Evolutionary conservation across 2,329 filamentous ascomycete species (phyloP).

Genomic region (Penicillium capsulatum): DNA sequence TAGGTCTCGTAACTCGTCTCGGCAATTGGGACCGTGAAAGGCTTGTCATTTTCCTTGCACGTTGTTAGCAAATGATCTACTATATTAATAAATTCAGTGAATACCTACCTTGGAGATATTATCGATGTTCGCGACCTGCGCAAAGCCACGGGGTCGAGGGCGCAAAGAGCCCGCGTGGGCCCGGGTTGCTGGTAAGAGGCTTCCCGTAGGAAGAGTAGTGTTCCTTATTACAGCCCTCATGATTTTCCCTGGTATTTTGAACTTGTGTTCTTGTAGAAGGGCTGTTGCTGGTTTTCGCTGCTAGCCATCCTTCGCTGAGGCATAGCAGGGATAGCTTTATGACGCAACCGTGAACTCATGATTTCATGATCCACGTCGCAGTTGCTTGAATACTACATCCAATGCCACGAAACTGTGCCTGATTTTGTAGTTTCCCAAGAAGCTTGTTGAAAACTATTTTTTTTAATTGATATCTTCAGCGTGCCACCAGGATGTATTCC

Average conservation of each 20-base stretch:
- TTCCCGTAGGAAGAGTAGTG: background rate
- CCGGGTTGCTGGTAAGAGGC: background rate
- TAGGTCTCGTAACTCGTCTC: conserved; percentile 98
- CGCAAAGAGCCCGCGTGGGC: background rate
- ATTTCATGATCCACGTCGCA: too few relatives aligned
- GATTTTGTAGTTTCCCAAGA: too few relatives aligned
- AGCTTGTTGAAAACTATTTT: too few relatives aligned
- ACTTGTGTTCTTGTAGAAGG: background rate
- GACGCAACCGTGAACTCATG: conserved; percentile 8
- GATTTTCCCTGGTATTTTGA: too few relatives aligned
- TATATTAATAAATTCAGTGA: background rate
- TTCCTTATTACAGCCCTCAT: background rate
- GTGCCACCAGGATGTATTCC: too few relatives aligned
- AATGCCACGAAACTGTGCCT: too few relatives aligned
- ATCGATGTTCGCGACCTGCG: background rate
- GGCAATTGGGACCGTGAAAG: background rate
- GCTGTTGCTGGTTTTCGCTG: background rate
- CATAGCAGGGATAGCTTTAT: background rate
- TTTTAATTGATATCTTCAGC: too few relatives aligned
- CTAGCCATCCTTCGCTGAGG: background rate
- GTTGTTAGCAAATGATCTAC: background rate
- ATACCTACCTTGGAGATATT: background rate
- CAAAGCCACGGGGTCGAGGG: background rate
- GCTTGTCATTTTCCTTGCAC: background rate
- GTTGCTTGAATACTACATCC: too few relatives aligned